phyloP scores from a whole-genome alignment of 495 filamentous ascomycete genomes.

The Penicillium ochrochloron region DNA sequence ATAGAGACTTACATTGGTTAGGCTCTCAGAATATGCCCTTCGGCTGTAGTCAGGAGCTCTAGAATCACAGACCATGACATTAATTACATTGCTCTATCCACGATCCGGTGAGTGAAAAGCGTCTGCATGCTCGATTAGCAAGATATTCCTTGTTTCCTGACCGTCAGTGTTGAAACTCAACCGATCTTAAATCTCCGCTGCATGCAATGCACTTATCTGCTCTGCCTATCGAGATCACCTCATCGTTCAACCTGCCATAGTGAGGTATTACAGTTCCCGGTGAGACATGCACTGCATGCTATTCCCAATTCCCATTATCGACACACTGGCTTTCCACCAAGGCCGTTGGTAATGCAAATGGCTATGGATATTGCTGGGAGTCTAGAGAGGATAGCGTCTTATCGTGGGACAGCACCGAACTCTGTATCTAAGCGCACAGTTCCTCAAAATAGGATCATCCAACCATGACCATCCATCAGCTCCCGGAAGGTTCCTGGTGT shows the following conservation, averaged over 20 bases:
- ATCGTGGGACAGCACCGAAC: slow-evolving; percentile 26
- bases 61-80: not conserved
- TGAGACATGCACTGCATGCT: slow-evolving; percentile 32
- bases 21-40: not conserved
- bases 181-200: slow-evolving; percentile 20
- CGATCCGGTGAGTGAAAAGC: not conserved
- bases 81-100: not conserved
- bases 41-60: not conserved
- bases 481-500: slow-evolving; percentile 17
- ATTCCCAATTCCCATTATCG: slow-evolving; percentile 21
- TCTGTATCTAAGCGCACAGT: slow-evolving; percentile 21
- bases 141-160: slow-evolving; percentile 2
- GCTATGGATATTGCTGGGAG: slow-evolving; percentile 26
- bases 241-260: slow-evolving; percentile 14
- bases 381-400: not conserved
- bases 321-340: slow-evolving; percentile 25
- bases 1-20: not conserved
- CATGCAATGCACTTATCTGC: slow-evolving; percentile 13
- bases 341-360: slow-evolving; percentile 24
- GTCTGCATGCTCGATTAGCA: not conserved
- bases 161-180: slow-evolving; percentile 29
- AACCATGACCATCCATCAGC: slow-evolving; percentile 16
- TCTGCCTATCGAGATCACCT: not conserved
- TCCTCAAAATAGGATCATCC: slow-evolving; percentile 29
- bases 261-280: slow-evolving; percentile 22